Evolutionary conservation across 2,329 filamentous ascomycete genomes (phyloP), one percentile per base, ranked within the genome.

Genomic region (Exophiala sp.): DNA sequence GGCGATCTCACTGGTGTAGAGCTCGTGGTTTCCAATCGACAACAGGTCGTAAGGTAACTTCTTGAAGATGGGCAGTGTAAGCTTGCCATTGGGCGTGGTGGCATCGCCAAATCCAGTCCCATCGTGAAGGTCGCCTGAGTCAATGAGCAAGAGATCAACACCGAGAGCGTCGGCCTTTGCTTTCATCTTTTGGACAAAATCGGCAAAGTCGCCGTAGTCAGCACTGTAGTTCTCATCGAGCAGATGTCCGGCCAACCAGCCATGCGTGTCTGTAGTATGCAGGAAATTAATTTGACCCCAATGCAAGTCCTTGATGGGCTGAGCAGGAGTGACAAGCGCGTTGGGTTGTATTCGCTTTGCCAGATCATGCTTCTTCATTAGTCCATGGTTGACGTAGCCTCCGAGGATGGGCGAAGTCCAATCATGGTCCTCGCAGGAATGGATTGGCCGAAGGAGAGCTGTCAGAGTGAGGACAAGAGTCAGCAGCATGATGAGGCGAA

Each of bases 181-280:
- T 64, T 78, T 79, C 77, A 83, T 81, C 54, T 74, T 74, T 43
- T 71, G 73, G 10, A 75, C 72, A 60, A 83, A 83, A 47, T 76
- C 76, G 35, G 79, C 78, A 63, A 77, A 82, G 62, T 84, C 81
- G 19, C 81, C 81, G 78, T 80, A 83, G 60, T 84, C 81, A 1
- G 79, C 80, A 34, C 80, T 79, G 69, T 93, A 98, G 53, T 91
- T 90, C 2, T 88, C 77, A 84, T 98, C 93, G 73, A 90, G 85
- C 4, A 97, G 71, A 73, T 97, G 93, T 1, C 93, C 93, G 7
- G 82, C 88, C 63, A 93, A 83, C 93, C 93, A 98, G 61, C 93
- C 91, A 70, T 97, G 91, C 3, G 87, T 93, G 66, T 96, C 86
- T 38, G 93, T 96, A 1, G 91, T 97, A 64, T 95, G 90, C 53